phyloP scores from a whole-genome alignment of 1,139 yeast genomes.

The Entelexis sorbosivorans region DNA sequence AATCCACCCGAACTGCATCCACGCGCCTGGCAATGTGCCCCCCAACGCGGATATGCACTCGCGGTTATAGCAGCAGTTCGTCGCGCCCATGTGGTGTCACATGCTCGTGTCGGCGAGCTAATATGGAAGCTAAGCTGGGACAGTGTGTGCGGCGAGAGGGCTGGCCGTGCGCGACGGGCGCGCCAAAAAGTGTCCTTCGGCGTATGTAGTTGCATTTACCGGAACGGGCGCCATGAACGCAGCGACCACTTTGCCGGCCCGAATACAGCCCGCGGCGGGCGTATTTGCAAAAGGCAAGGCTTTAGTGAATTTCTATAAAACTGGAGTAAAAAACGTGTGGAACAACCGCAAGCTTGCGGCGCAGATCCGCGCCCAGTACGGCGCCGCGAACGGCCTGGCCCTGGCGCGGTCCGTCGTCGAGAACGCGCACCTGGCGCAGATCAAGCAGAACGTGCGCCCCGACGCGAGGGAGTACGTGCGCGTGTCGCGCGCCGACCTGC shows the following conservation, averaged over 20 bases:
- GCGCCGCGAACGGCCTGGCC: conserved; percentile 20
- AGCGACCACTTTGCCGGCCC: conserved; percentile 25
- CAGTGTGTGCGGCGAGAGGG: no score
- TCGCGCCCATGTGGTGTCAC: conserved; percentile 1
- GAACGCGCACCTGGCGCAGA: conserved; percentile 24
- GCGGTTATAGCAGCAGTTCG: background rate
- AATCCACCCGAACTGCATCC: background rate
- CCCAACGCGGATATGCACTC: background rate
- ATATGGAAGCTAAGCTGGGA: background rate
- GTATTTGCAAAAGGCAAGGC: conserved; percentile 27
- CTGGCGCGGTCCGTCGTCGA: conserved; percentile 28
- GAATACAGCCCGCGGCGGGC: conserved; percentile 18
- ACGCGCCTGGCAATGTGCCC: background rate
- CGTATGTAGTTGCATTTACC: background rate
- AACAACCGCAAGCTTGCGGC: conserved; percentile 24
- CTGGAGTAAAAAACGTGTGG: conserved; percentile 32
- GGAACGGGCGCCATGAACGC: conserved; percentile 21
- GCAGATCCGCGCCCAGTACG: conserved; percentile 20
- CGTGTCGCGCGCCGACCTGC: conserved; percentile 46
- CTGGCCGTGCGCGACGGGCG: no score
- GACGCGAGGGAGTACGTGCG: conserved; percentile 5
- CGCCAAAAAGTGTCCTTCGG: background rate
- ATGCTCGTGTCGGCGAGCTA: background rate
- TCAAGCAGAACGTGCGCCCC: conserved; percentile 16
- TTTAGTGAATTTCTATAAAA: conserved; percentile 28